Conservation (phyloP, 139 green algal genomes). For the Yamagishiella unicocca region DNA sequence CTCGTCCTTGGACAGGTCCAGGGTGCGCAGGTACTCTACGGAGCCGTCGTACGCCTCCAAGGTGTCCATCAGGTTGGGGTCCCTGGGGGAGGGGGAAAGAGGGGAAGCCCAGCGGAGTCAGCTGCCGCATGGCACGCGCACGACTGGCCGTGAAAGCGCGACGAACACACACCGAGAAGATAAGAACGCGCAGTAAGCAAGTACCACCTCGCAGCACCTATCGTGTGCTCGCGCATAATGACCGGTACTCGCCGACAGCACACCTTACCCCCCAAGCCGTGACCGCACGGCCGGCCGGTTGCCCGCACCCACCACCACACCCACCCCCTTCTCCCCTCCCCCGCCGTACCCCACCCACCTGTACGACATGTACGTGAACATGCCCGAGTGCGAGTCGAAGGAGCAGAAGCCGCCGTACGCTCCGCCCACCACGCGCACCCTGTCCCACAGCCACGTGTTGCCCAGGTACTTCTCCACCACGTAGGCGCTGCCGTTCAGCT, state of each 20-base stretch:
- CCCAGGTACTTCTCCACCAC: slow-evolving; percentile 97
- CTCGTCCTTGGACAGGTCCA: slow-evolving; percentile 88
- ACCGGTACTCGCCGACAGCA: no score
- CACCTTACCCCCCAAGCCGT: no score
- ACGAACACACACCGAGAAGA: no score
- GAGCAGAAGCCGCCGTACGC: slow-evolving; percentile 98
- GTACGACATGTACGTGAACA: slow-evolving; percentile 96
- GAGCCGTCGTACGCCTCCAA: slow-evolving; percentile 92
- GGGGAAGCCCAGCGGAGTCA: no score
- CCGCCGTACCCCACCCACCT: slow-evolving; percentile 45
- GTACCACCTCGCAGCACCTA: no score
- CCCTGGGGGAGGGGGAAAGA: slow-evolving; percentile 49
- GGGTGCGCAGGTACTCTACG: slow-evolving; percentile 81
- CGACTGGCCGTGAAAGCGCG: no score
- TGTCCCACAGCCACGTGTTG: slow-evolving; percentile 98
- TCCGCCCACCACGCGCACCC: slow-evolving; percentile 93
- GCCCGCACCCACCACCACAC: not conserved
- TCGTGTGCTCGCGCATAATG: no score
- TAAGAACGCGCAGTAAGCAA: no score
- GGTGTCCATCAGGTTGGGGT: slow-evolving; percentile 97
- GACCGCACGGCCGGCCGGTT: no score
- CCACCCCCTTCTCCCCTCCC: not conserved
- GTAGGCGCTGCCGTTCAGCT: slow-evolving; percentile 90
- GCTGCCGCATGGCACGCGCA: no score
- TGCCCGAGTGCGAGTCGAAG: slow-evolving; percentile 95